A percentile compares a stretch with the other conserved stretches of the same genome.
phyloP scores from a whole-genome alignment of 2,329 filamentous ascomycete species.

The Fusarium virguliforme region DNA sequence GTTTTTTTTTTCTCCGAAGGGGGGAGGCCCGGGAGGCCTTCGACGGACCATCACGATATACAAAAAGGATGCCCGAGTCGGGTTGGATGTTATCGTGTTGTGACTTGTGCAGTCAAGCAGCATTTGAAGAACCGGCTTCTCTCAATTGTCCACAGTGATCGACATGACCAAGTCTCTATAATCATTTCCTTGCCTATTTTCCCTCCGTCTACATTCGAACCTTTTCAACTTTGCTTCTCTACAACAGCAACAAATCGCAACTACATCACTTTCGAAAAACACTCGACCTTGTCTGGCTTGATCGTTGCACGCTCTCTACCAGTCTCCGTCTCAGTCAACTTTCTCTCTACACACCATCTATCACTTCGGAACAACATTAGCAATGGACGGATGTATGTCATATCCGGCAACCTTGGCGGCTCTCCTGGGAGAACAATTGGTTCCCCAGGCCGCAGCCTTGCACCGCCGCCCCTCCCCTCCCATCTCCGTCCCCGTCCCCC shows the following conservation, averaged over 20 bases:
- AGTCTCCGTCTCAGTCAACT: constrained; percentile 22
- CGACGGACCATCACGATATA: constrained; percentile 50
- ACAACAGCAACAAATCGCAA: constrained; percentile 20
- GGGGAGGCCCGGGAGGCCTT: constrained; percentile 48
- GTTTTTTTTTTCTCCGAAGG: constrained; percentile 34
- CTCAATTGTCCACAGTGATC: constrained; percentile 45
- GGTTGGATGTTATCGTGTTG: constrained; percentile 29
- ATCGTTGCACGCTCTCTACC: constrained; percentile 8
- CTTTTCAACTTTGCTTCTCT: constrained; percentile 28
- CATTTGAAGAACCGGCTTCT: constrained; percentile 50
- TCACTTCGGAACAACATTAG: constrained; percentile 17
- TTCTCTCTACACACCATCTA: constrained; percentile 18
- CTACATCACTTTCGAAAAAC: constrained; percentile 11
- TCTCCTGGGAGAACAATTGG: constrained; percentile 23
- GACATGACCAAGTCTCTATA: constrained; percentile 43
- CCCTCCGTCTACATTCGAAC: constrained; percentile 18
- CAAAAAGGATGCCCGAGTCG: constrained; percentile 51
- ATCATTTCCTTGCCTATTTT: constrained; percentile 37
- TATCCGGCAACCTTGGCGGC: constrained; percentile 27
- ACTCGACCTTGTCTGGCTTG: constrained; percentile 1
- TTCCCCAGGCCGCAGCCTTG: constrained; percentile 16
- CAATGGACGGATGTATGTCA: constrained; percentile 52
- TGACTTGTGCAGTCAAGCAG: constrained; percentile 40
- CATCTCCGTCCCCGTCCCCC: neutral
- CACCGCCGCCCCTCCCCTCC: constrained; percentile 2